Conservation (phyloP, 1,284 basidiomycete genomes). For the Trametes hirsuta region DNA sequence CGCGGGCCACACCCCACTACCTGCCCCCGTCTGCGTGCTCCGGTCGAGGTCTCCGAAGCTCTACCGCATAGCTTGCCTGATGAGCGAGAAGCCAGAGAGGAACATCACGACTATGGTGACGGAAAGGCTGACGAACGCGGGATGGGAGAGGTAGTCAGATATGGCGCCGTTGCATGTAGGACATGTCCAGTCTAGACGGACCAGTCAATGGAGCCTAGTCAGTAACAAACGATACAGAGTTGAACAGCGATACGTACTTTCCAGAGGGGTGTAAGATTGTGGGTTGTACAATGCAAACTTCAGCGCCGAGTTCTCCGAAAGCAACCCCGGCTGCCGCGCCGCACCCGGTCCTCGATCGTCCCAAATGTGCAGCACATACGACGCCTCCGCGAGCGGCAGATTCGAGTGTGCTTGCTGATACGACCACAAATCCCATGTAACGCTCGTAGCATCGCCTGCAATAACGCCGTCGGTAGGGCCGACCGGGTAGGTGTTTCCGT, state of each 20-base stretch:
- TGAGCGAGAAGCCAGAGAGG: constrained; percentile 69
- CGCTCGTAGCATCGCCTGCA: constrained; percentile 67
- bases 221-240: constrained; percentile 6
- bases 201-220: constrained; percentile 1
- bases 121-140: constrained; percentile 66
- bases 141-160: constrained; percentile 55
- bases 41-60: background rate
- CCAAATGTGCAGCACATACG: constrained; percentile 80
- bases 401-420: constrained; percentile 72
- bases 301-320: constrained; percentile 71
- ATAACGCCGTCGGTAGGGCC: constrained; percentile 79
- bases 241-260: constrained; percentile 53
- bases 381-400: constrained; percentile 71
- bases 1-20: background rate
- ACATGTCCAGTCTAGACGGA: constrained; percentile 73
- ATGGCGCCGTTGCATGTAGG: constrained; percentile 63
- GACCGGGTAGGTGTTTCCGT: constrained; percentile 87
- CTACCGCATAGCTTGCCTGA: constrained; percentile 44
- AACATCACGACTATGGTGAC: constrained; percentile 74
- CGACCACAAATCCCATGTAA: constrained; percentile 82
- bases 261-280: constrained; percentile 71
- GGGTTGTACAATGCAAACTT: constrained; percentile 89
- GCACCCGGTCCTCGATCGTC: constrained; percentile 77
- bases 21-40: background rate
- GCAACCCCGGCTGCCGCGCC: constrained; percentile 60